Evolutionary conservation across 768 basidiomycete genomes (phyloP).

Genomic region (Amanita inopinata): DNA sequence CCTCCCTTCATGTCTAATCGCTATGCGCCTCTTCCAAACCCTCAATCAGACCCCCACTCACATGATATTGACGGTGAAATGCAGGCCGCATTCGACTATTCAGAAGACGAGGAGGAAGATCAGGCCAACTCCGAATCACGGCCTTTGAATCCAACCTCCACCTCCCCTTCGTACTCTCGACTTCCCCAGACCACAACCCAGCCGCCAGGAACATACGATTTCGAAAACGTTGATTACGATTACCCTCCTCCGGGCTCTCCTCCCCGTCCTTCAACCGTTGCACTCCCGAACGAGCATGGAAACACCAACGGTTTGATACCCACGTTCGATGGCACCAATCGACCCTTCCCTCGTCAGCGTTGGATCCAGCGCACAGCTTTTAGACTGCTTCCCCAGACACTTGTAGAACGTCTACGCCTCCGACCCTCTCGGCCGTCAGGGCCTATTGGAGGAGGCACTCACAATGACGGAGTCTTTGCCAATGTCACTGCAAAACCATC

Average conservation of each 20-base stretch:
- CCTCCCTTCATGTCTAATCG: slow-evolving; percentile 35
- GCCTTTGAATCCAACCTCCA: slow-evolving; percentile 37
- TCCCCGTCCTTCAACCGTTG: slow-evolving; percentile 49
- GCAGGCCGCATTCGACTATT: slow-evolving; percentile 82
- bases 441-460: slow-evolving; percentile 51
- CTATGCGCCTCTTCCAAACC: slow-evolving; percentile 62
- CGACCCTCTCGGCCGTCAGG: slow-evolving; percentile 28
- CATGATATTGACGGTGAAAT: slow-evolving; percentile 47
- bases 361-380: slow-evolving; percentile 52
- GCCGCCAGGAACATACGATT: slow-evolving; percentile 58
- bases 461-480: slow-evolving; percentile 89
- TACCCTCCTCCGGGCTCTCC: slow-evolving; percentile 81
- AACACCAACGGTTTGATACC: slow-evolving; percentile 71
- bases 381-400: slow-evolving; percentile 44
- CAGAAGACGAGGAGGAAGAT: slow-evolving; percentile 60
- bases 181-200: slow-evolving; percentile 17
- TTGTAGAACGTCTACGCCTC: slow-evolving; percentile 37
- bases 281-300: slow-evolving; percentile 62
- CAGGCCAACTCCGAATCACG: slow-evolving; percentile 38
- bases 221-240: slow-evolving; percentile 73
- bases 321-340: slow-evolving; percentile 26
- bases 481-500: slow-evolving; percentile 89
- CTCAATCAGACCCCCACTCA: slow-evolving; percentile 35
- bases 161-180: slow-evolving; percentile 20
- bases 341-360: slow-evolving; percentile 25